These are phyloP conservation scores for Sporothrix brunneoviolacea DNA, from an alignment of 2,329 filamentous ascomycete genomes.

Conservation along the genomic window DNA sequence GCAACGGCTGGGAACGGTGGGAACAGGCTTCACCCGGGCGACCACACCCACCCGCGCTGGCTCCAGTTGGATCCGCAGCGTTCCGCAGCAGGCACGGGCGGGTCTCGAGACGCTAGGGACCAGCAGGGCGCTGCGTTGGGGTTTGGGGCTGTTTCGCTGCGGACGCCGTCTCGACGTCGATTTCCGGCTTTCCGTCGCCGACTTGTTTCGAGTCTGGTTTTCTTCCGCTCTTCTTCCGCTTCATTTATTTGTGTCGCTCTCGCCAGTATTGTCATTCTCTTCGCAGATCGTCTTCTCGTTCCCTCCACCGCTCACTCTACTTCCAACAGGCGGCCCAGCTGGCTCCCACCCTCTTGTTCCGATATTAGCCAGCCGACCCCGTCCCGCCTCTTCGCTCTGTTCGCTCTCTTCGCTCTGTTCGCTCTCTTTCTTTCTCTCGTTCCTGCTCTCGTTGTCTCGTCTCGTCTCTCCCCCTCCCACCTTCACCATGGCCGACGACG, in stretches of 20 bases:
- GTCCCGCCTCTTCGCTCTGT: neutral
- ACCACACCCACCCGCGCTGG: too few species aligned
- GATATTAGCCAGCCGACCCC: slow-evolving; percentile 1
- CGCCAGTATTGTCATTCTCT: neutral
- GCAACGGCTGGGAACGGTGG: too few species aligned
- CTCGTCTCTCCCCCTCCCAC: neutral
- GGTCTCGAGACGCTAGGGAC: slow-evolving; percentile 2
- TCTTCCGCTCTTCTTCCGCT: neutral
- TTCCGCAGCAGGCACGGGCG: slow-evolving; percentile 1
- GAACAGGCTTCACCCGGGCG: too few species aligned
- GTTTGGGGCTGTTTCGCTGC: slow-evolving; percentile 5
- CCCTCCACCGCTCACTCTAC: neutral
- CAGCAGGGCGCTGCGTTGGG: neutral
- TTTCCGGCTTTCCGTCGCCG: neutral
- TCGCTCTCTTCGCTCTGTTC: neutral
- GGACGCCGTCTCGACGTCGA: neutral
- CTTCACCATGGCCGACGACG: slow-evolving; percentile 8
- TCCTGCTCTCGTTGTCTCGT: neutral
- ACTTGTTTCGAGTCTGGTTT: too few species aligned
- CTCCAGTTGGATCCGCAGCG: too few species aligned
- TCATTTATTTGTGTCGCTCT: neutral
- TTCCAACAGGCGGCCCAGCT: neutral
- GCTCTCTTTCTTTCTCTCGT: neutral
- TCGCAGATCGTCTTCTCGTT: neutral
- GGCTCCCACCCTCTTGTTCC: neutral